These are phyloP conservation scores for Protostelium mycophagum DNA, from an alignment of 78 protist genomes.

Conservation along the genomic window DNA sequence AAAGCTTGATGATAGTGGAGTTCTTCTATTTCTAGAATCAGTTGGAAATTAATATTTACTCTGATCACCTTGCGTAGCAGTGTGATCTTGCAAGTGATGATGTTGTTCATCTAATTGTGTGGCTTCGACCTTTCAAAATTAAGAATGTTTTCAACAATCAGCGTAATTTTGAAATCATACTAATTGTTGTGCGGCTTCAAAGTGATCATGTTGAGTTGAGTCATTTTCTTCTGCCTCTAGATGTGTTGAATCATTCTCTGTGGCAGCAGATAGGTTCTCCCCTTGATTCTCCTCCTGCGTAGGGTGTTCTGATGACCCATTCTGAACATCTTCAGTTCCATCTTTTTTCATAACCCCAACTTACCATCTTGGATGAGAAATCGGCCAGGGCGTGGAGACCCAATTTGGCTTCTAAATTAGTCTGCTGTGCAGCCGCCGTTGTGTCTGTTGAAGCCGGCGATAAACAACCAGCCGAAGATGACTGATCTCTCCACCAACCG, in stretches of 20 bases:
- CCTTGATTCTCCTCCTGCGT: not conserved
- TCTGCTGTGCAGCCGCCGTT: not conserved
- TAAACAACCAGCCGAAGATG: too few species aligned
- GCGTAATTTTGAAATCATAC: too few species aligned
- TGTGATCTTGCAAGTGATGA: not conserved
- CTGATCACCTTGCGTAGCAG: not conserved
- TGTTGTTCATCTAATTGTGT: not conserved
- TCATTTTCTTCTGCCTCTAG: not conserved
- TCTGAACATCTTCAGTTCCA: not conserved
- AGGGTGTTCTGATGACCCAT: not conserved
- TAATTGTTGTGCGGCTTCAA: not conserved
- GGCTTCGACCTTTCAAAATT: not conserved
- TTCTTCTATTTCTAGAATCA: not conserved
- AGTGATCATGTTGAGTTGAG: not conserved
- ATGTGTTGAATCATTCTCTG: not conserved
- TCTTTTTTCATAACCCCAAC: not conserved
- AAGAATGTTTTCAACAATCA: too few species aligned
- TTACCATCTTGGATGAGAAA: not conserved
- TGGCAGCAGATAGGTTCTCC: not conserved
- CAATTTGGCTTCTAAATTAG: not conserved
- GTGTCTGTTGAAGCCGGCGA: too few species aligned
- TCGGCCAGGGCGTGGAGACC: not conserved
- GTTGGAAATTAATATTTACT: not conserved
- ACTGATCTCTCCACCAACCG: too few species aligned
- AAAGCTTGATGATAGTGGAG: not conserved